Evolutionary conservation across 768 basidiomycete species (phyloP), one percentile per base, ranked within the genome.

Genomic region (Pleurotus giganteus): DNA sequence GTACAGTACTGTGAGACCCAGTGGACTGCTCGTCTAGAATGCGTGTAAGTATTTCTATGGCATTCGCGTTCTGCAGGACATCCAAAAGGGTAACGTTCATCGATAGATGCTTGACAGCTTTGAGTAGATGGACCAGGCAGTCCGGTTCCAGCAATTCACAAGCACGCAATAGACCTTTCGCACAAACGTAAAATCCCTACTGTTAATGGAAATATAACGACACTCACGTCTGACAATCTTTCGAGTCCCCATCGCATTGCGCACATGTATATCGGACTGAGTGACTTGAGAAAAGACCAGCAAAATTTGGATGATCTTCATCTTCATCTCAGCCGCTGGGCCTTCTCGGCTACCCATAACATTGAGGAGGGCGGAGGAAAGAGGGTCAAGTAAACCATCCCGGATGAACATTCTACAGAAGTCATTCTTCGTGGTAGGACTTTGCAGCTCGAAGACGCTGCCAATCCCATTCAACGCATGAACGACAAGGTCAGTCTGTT

Each of bases 331-430:
- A 11, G 78, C 72, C 2, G 88, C 82, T 2, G 80, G 71, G 21
- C 81, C 77, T 49, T 82, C 88, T 8, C 82, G 80, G 55, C 82
- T 86, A 2, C 83, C 81, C 79, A 95, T 91, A 52, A 98, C 91
- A 62, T 92, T 89, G 55, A 96, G 73, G 23, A 99, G 71, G 2
- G 96, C 97, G 2, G 88, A 85, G 1, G 94, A 92, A 1, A 99
- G 74, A 0, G 97, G 96, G 60, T 97, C 95, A 43, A 97, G 76
- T 2, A 99, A 75, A 24, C 97, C 97, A 71, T 98, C 97, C 4
- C 94, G 81, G 37, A 97, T 92, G 74, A 98, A 96, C 89, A 98
- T 95, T 8, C 97, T 84, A 65, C 95, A 98, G 66, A 98, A 98
- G 70, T 98, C 97, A 65, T 97, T 98, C 69, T 97, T 93, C 9